phyloP scores from a whole-genome alignment of 2,329 filamentous ascomycete species.

The Seiridium unicorne region DNA sequence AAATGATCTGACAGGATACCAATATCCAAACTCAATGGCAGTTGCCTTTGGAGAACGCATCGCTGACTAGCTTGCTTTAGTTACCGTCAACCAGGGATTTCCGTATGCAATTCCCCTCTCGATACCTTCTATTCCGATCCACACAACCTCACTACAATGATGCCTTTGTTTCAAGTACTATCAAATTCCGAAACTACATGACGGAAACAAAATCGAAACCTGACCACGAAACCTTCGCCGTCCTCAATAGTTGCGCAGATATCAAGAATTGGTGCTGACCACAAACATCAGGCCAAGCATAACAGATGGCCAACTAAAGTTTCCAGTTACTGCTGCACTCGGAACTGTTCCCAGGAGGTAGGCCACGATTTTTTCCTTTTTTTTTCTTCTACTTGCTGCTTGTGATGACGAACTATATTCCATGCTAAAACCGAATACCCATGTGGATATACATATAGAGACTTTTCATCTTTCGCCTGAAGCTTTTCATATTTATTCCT shows the following conservation, averaged over 20 bases:
- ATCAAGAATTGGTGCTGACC: background rate
- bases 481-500: constrained; percentile 33
- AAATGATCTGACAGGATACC: constrained; percentile 28
- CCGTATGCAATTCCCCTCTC: background rate
- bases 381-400: constrained; percentile 23
- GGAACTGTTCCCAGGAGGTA: background rate
- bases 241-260: background rate
- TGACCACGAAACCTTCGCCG: constrained; percentile 7
- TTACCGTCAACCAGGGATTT: background rate
- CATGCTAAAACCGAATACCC: constrained; percentile 73
- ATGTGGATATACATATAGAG: constrained; percentile 65
- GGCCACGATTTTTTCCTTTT: constrained; percentile 10
- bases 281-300: background rate
- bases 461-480: constrained; percentile 88
- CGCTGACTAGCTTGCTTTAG: background rate
- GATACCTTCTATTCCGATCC: background rate
- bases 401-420: constrained; percentile 71
- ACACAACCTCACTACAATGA: constrained; percentile 27
- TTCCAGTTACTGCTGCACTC: no score
- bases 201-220: constrained; percentile 26
- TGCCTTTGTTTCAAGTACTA: constrained; percentile 39
- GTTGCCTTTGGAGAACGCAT: constrained; percentile 4
- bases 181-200: constrained; percentile 43
- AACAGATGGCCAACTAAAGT: no score
- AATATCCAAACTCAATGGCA: background rate